A percentile compares a stretch with the other conserved stretches of the same genome.
Evolutionary conservation across 179 eudicot species (phyloP).

Genomic region (Actinidia polygama): DNA sequence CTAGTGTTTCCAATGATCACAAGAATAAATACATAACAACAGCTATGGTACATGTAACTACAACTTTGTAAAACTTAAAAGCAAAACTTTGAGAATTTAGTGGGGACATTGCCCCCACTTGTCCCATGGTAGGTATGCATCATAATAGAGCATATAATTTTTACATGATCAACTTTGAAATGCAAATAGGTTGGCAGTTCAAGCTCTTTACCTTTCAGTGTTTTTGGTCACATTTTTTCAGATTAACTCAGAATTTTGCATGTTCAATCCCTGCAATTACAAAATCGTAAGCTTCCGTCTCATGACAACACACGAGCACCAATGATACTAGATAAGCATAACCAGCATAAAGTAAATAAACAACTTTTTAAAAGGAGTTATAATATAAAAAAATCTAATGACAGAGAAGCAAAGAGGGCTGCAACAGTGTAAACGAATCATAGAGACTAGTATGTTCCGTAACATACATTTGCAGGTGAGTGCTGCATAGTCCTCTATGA

Average conservation of each 20-base stretch:
- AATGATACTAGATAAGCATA: neutral
- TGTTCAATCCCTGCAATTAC: conserved; percentile 20
- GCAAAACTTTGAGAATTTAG: too few relatives aligned
- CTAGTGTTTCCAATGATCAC: neutral
- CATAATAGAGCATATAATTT: too few relatives aligned
- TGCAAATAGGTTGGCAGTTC: neutral
- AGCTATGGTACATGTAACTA: too few relatives aligned
- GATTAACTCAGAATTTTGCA: conserved; percentile 22
- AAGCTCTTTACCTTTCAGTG: conserved; percentile 29
- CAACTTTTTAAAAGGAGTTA: neutral
- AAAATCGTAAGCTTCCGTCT: neutral
- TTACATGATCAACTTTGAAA: too few relatives aligned
- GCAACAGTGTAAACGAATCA: neutral
- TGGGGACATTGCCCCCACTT: too few relatives aligned
- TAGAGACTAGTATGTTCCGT: neutral
- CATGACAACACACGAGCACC: neutral
- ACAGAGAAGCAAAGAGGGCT: neutral
- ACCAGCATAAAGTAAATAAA: neutral
- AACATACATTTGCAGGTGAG: conserved; percentile 42
- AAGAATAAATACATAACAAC: neutral
- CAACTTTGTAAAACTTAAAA: neutral
- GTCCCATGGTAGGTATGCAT: too few relatives aligned
- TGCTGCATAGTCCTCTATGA: conserved; percentile 41
- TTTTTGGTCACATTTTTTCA: conserved; percentile 16
- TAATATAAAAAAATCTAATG: neutral